Percentiles rank a stretch among this genome's conserved stretches.
Conservation (phyloP, 352 stramenopile genomes). For the Phytophthora pistaciae region DNA sequence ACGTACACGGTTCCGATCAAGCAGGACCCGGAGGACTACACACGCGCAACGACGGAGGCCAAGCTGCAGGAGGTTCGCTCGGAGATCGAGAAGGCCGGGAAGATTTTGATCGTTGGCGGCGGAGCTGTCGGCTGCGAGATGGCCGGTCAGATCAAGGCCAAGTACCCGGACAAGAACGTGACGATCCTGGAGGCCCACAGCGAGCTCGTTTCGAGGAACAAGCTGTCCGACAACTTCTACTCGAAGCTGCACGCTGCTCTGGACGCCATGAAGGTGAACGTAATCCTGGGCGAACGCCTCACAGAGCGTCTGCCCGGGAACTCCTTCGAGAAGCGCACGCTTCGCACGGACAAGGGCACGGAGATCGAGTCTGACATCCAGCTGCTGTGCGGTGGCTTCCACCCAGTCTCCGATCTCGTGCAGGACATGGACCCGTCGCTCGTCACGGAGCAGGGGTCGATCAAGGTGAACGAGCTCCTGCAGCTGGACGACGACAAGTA, state of each 20-base stretch:
- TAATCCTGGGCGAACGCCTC: slow-evolving; percentile 60
- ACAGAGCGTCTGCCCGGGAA: slow-evolving; percentile 41
- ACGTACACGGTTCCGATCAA: slow-evolving; percentile 69
- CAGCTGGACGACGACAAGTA: slow-evolving; percentile 56
- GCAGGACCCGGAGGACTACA: slow-evolving; percentile 35
- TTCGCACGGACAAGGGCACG: slow-evolving; percentile 58
- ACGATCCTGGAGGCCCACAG: slow-evolving; percentile 50
- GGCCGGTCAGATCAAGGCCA: slow-evolving; percentile 55
- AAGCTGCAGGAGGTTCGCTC: slow-evolving; percentile 43
- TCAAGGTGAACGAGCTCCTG: slow-evolving; percentile 61
- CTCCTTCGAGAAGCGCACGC: slow-evolving; percentile 47
- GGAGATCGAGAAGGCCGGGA: slow-evolving; percentile 48
- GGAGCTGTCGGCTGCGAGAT: slow-evolving; percentile 63
- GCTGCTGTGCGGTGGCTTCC: slow-evolving; percentile 42
- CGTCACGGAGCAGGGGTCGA: slow-evolving; percentile 36
- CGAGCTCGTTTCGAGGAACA: slow-evolving; percentile 40
- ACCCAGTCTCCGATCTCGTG: slow-evolving; percentile 42
- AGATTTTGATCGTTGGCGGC: slow-evolving; percentile 61
- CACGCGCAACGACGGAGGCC: slow-evolving; percentile 32
- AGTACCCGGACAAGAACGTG: slow-evolving; percentile 58
- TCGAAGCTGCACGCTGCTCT: slow-evolving; percentile 39
- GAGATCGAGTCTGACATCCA: slow-evolving; percentile 62
- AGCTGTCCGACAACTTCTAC: slow-evolving; percentile 55
- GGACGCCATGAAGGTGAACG: slow-evolving; percentile 45
- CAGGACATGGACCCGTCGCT: slow-evolving; percentile 44